Conservation (phyloP, 2,329 filamentous ascomycete genomes). For the Fusarium pseudonygamai region DNA sequence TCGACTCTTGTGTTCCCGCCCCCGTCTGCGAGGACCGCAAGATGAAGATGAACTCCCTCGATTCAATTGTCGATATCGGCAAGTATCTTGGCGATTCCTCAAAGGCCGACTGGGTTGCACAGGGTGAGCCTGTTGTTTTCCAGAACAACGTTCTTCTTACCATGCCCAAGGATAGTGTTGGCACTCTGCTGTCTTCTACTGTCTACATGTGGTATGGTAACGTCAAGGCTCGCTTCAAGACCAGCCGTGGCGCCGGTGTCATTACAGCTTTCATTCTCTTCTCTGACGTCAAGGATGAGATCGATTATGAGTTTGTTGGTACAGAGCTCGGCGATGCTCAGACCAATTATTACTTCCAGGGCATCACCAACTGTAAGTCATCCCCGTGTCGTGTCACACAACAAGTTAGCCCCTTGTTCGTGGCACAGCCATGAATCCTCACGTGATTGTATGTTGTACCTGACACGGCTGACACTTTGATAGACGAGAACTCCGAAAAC, state of each 20-base stretch:
- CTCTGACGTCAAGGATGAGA: conserved; percentile 96
- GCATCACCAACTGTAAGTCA: conserved; percentile 84
- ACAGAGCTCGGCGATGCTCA: conserved; percentile 80
- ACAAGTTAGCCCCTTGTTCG: conserved; percentile 2
- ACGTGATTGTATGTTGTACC: conserved; percentile 10
- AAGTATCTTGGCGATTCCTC: conserved; percentile 87
- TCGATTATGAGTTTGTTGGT: conserved; percentile 96
- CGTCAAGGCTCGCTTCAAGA: conserved; percentile 85
- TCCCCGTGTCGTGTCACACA: neutral
- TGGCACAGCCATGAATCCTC: neutral
- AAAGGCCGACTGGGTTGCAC: conserved; percentile 87
- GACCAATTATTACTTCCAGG: conserved; percentile 98
- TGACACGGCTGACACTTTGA: conserved; percentile 15
- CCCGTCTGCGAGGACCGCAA: conserved; percentile 81
- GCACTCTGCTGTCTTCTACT: conserved; percentile 85
- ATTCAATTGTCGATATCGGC: conserved; percentile 73
- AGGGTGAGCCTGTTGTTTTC: conserved; percentile 76
- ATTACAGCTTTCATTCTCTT: conserved; percentile 98
- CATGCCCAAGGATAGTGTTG: conserved; percentile 86
- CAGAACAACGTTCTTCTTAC: conserved; percentile 81
- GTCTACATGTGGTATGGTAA: conserved; percentile 98
- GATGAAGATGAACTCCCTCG: conserved; percentile 77
- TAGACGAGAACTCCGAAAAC: conserved; percentile 81
- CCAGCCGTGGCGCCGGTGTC: conserved; percentile 84
- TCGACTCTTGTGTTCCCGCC: conserved; percentile 85